Base-by-base conservation (phyloP, 495 filamentous ascomycete species). In the Diplogelasinospora grovesii region DNA sequence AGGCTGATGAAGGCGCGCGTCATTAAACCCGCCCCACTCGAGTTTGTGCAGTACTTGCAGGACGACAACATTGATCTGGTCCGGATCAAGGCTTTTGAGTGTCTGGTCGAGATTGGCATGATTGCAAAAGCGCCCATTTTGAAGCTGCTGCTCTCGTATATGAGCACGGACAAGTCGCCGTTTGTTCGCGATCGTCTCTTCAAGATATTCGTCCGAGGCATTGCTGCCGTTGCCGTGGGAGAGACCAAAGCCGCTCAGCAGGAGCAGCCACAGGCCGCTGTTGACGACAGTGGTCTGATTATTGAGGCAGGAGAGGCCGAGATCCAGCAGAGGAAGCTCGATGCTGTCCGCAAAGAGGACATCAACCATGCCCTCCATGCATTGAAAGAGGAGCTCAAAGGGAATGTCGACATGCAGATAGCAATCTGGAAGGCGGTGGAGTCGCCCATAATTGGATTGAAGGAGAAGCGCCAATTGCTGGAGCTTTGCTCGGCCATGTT, bases 181-280 rank as follows among this genome's bases (percentile, higher is more conserved):
- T 90, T 81, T 57, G 71, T 95, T 22, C 81, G 93, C 14, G 70
- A 78, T 20, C 69, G 73, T 14, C 68, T 95, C 5, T 76, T 85
- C 42, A 68, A 70, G 41, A 56, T 81, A 0, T 79, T 97, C 54
- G 78, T 73, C 38, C 73, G 70, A 36, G 82, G 79, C 1, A 69
- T 99, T 22, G 93, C 86, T 2, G 73, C 78, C 39, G 74, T 95
- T 39, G 90, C 90, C 3, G 75, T 93, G 32, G 88, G 86, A 21
- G 79, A 85, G 35, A 57, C 52, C 44, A 54, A 65, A 40, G 36
- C 48, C 25, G 40, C 53, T n/a, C 24, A 39, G 5, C 52, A 61
- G 53, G 39, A 45, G 8, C 55, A 59, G 42, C 45, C 47, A 4
- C 50, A 56, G 19, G 46, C 43, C 7, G 23, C 43, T 20, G 40